Conservation (phyloP, 1,284 basidiomycete species). For the Melampsora americana region DNA sequence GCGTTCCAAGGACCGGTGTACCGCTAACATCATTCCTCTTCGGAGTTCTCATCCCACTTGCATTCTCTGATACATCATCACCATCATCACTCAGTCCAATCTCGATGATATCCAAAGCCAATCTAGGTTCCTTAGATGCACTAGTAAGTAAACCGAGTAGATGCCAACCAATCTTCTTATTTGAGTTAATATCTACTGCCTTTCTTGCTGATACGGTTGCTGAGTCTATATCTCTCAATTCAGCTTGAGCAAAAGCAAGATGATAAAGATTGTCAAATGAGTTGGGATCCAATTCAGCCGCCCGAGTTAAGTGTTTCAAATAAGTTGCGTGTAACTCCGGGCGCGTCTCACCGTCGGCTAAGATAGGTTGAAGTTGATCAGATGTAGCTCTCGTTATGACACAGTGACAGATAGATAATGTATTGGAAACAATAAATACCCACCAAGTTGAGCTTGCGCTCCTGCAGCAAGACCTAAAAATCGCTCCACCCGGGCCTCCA, state of each 20-base stretch:
- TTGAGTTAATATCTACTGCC: conserved; percentile 68
- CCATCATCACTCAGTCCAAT: conserved; percentile 61
- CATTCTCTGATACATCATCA: conserved; percentile 56
- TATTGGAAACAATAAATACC: conserved; percentile 56
- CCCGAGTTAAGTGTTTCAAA: conserved; percentile 62
- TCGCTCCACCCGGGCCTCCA: conserved; percentile 51
- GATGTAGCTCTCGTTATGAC: background rate
- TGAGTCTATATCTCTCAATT: conserved; percentile 66
- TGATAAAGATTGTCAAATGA: conserved; percentile 69
- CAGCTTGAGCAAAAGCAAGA: conserved; percentile 71
- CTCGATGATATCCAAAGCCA: conserved; percentile 73
- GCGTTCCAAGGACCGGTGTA: background rate
- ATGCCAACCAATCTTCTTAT: conserved; percentile 82
- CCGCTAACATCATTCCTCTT: conserved; percentile 26
- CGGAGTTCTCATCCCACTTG: conserved; percentile 42
- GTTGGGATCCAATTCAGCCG: conserved; percentile 62
- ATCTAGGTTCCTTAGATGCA: conserved; percentile 74
- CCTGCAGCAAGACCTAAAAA: conserved; percentile 54
- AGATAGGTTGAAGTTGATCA: background rate
- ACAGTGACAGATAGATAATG: background rate
- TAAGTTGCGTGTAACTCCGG: conserved; percentile 63
- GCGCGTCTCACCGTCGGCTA: conserved; percentile 64
- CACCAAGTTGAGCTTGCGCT: conserved; percentile 54
- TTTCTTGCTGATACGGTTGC: conserved; percentile 69
- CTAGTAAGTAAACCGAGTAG: conserved; percentile 78